These are phyloP conservation scores for Eucalyptus fibrosa DNA, from an alignment of 345 rosid species.

Conservation along the genomic window DNA sequence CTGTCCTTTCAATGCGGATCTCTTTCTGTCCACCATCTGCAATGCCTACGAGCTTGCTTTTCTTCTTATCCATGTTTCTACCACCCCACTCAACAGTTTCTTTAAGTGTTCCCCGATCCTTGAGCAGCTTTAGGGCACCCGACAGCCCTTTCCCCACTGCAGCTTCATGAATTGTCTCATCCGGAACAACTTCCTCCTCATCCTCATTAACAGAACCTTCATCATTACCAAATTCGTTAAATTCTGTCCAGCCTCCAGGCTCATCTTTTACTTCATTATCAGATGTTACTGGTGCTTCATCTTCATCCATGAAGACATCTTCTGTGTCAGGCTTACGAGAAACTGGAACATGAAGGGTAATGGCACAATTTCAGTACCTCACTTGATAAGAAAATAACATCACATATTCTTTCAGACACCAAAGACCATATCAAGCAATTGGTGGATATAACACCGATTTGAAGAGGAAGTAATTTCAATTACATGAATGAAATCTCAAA, in stretches of 20 bases:
- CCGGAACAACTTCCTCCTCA: slow-evolving; percentile 54
- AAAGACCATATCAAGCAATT: neutral
- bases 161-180: slow-evolving; percentile 76
- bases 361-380: neutral
- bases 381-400: neutral
- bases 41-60: slow-evolving; percentile 91
- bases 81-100: slow-evolving; percentile 96
- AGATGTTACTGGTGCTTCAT: slow-evolving; percentile 47
- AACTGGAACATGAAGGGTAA: slow-evolving; percentile 13
- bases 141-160: slow-evolving; percentile 89
- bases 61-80: slow-evolving; percentile 98
- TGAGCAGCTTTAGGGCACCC: slow-evolving; percentile 68
- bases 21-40: slow-evolving; percentile 40
- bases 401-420: neutral
- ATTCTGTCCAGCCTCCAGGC: slow-evolving; percentile 53
- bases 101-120: slow-evolving; percentile 88
- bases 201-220: slow-evolving; percentile 34
- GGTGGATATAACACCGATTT: neutral
- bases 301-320: slow-evolving; percentile 94
- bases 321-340: slow-evolving; percentile 48
- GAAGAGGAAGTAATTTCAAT: neutral
- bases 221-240: slow-evolving; percentile 30
- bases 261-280: slow-evolving; percentile 46
- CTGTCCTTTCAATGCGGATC: slow-evolving; percentile 78
- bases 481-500: neutral